Evolutionary conservation across 768 basidiomycete genomes (phyloP), one percentile per base, ranked within the genome.

Genomic region (Lentinula sp.): DNA sequence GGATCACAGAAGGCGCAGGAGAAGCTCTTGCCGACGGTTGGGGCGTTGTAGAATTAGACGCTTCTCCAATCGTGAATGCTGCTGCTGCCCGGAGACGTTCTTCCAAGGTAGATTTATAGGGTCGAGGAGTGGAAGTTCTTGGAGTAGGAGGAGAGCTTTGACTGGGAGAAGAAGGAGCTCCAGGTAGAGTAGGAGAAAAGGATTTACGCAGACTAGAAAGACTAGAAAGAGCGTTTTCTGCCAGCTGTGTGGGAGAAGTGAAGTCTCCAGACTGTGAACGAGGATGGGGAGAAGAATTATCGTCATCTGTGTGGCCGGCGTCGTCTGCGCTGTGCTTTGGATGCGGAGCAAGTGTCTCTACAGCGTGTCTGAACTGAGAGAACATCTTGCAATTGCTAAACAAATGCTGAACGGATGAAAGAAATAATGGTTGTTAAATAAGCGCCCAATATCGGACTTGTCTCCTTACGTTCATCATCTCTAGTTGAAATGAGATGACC

Each of bases 291-390:
- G 37, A 39, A 13, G 53, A 7, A 5, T 15, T 61, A 8, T 23
- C 46, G 64, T 39, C 66, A 50, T 39, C 65, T 65, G 28, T 66
- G 68, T 10, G 69, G 65, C 21, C 71, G 66, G 23, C 54, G 63
- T 75, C 74, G 59, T 76, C 70, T 56, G 76, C 70, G 65, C 71
- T 66, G 39, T 73, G 74, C 40, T 77, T 75, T 57, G 78, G 75
- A 54, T 75, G 77, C 51, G 83, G 81, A 18, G 86, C 84, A 39
- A 91, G 73, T 55, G 76, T 83, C 70, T 92, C 91, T 16, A 93
- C 86, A 62, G 86, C 87, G 61, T 87, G 84, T 42, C 82, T 80
- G 69, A 89, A 83, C 67, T 87, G 85, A 51, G 82, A 86, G 71
- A 92, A 91, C 91, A 93, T 92, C 61, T 42, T 40, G 52, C 58